Conservation (phyloP, 2,329 filamentous ascomycete genomes). For the Zelopaecilomyces penicillatus region DNA sequence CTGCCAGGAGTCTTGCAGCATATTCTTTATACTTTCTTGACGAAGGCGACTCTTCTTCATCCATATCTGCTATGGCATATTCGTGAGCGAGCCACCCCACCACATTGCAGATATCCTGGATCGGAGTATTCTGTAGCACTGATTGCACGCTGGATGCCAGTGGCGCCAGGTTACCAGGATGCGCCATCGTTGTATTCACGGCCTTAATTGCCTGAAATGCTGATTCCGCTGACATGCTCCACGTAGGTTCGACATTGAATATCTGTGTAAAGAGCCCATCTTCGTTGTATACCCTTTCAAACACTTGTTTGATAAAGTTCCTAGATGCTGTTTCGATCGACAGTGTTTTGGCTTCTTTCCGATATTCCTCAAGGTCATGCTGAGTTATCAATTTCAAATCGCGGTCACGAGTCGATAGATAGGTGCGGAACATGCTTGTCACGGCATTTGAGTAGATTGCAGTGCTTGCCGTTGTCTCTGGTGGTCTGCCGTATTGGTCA, state of each 20-base stretch:
- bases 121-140: conserved; percentile 36
- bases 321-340: conserved; percentile 47
- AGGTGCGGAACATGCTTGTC: conserved; percentile 46
- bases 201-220: conserved; percentile 42
- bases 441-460: conserved; percentile 47
- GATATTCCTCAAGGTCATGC: conserved; percentile 46
- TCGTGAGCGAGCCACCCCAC: conserved; percentile 51
- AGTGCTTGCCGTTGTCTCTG: conserved; percentile 33
- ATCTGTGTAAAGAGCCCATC: conserved; percentile 44
- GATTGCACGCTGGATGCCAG: conserved; percentile 42
- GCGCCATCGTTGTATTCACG: conserved; percentile 42
- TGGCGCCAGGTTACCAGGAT: conserved; percentile 45
- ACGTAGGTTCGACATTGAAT: conserved; percentile 48
- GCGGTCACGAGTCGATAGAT: conserved; percentile 43
- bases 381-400: conserved; percentile 45
- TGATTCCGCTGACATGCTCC: conserved; percentile 40
- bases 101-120: conserved; percentile 45
- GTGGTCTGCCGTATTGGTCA: conserved; percentile 40
- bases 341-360: conserved; percentile 39
- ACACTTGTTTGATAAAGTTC: conserved; percentile 52
- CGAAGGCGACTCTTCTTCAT: conserved; percentile 47
- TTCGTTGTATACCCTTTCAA: conserved; percentile 50
- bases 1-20: conserved; percentile 45
- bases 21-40: conserved; percentile 47
- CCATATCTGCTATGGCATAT: conserved; percentile 43